Evolutionary conservation across 129 eudicot species (phyloP).

Genomic region (Flaveria brownii): DNA sequence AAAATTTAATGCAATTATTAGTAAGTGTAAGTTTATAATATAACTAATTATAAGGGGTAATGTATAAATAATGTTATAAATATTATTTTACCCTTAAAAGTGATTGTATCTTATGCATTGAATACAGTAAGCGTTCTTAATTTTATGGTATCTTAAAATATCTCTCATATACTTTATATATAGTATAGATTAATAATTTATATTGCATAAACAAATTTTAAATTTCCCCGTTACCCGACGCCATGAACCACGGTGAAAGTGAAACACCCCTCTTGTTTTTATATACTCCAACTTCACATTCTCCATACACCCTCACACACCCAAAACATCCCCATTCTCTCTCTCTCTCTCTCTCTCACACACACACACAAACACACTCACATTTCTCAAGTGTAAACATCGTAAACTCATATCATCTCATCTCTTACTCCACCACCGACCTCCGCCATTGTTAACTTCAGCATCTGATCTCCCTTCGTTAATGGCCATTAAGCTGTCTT

Average conservation of each 20-base stretch:
- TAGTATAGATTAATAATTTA: too few species aligned
- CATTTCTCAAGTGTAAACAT: conserved; percentile 37
- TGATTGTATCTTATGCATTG: too few species aligned
- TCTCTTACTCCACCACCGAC: conserved; percentile 22
- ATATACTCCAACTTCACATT: conserved; percentile 29
- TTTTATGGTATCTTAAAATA: too few species aligned
- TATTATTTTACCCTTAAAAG: too few species aligned
- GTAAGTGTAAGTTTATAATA: too few species aligned
- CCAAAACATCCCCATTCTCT: neutral
- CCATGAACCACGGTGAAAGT: neutral
- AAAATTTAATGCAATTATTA: too few species aligned
- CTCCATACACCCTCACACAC: conserved; percentile 1
- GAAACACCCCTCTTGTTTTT: conserved; percentile 11
- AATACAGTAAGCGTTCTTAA: too few species aligned
- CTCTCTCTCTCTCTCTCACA: neutral
- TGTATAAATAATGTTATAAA: too few species aligned
- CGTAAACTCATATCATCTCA: conserved; percentile 16
- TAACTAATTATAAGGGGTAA: too few species aligned
- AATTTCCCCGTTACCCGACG: too few species aligned
- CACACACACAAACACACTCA: neutral
- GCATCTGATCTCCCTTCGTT: neutral
- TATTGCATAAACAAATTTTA: too few species aligned
- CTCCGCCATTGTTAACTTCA: conserved; percentile 15
- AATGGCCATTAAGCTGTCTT: conserved; percentile 14
- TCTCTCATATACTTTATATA: too few species aligned